These are phyloP conservation scores for Venturia asperata DNA, from an alignment of 2,329 filamentous ascomycete genomes.

Conservation along the genomic window DNA sequence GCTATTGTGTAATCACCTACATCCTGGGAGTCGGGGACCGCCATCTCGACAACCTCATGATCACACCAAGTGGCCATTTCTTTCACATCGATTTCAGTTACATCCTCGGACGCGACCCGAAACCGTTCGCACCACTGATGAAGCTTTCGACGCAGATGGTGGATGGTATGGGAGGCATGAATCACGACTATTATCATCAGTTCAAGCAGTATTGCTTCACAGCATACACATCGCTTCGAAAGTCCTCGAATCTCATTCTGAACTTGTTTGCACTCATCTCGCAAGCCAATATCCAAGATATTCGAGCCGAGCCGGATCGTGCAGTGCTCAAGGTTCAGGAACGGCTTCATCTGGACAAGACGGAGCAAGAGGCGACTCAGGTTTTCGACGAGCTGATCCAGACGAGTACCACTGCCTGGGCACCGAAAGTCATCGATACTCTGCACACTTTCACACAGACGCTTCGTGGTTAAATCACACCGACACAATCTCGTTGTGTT, in stretches of 20 bases:
- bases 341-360: conserved; percentile 83
- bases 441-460: conserved; percentile 87
- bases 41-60: conserved; percentile 88
- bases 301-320: conserved; percentile 85
- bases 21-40: conserved; percentile 93
- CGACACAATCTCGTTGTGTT: not conserved
- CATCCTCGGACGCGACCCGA: conserved; percentile 92
- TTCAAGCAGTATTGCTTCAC: conserved; percentile 97
- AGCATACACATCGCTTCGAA: conserved; percentile 83
- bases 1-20: conserved; percentile 98
- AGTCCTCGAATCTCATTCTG: conserved; percentile 82
- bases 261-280: conserved; percentile 97
- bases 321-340: conserved; percentile 93
- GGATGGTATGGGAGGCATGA: conserved; percentile 88
- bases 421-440: conserved; percentile 90
- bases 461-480: not conserved
- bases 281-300: conserved; percentile 93
- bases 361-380: conserved; percentile 83
- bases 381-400: conserved; percentile 86
- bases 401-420: conserved; percentile 80
- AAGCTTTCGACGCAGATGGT: conserved; percentile 98
- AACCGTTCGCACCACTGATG: conserved; percentile 94
- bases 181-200: conserved; percentile 71
- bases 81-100: conserved; percentile 99
- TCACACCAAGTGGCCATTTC: conserved; percentile 86